Base-by-base conservation (phyloP, 23 red algal species). In the Agarophyton chilense region DNA sequence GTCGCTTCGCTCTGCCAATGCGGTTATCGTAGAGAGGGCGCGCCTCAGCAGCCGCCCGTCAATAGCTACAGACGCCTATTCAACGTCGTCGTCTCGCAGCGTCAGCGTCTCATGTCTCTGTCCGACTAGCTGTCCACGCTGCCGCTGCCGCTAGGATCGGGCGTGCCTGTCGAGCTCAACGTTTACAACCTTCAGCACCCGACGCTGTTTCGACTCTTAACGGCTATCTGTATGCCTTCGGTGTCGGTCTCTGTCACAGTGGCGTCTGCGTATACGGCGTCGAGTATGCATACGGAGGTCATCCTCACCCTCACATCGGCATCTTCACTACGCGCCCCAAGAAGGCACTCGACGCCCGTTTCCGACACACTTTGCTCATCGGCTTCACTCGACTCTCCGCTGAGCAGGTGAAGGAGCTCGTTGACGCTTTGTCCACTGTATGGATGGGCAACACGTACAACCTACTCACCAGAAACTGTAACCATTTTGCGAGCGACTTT, bases 391-490 rank as follows among this genome's bases (percentile, higher is more conserved):
- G 52, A 10, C 77, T 86, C 0, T 58, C 62, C 65, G 26, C 77
- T 1, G 52, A 67, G 0, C 44, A 82, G 46, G 72, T 95, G 13
- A 22, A 35, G 19, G 80, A 83, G 36, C 68, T 95, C 54, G 65
- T 95, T 16, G 43, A 82, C 4, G 85, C 66, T 78, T 72, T 90
- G 75, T 71, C 75, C 13, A 25, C 38, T 13, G 79, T 79, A 0
- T 95, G 70, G 75, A 14, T 51, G 38, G 93, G 93, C 40, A 81
- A 78, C 41, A 63, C 84, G 2, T 95, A 95, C 46, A 95, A 95
- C 56, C 77, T 95, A 32, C 77, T 95, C n/a, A 84, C 85, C 18
- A 79, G 93, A 18, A 95, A 95, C 52, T 95, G 93, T 45, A 95
- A 95, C 63, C 78, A 90, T 65, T 95, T 90, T 58, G 87, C 93